These are phyloP conservation scores for Solanum pinnatisectum DNA, from an alignment of 257 asterid species.

Conservation along the genomic window DNA sequence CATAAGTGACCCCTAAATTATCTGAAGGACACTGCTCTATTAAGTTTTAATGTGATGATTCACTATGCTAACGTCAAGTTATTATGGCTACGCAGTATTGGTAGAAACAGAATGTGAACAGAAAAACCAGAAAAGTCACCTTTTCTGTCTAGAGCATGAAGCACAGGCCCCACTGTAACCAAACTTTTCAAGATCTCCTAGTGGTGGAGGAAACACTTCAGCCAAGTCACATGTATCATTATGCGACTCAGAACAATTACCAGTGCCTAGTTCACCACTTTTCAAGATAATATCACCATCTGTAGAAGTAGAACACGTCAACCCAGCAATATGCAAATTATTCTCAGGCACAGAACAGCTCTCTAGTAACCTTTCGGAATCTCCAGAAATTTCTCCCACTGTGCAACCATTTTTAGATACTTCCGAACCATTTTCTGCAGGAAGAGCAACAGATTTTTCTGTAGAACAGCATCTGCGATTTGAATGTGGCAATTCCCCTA, in stretches of 20 bases:
- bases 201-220: constrained; percentile 25
- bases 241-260: constrained; percentile 13
- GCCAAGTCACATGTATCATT: background rate
- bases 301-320: constrained; percentile 14
- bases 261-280: constrained; percentile 7
- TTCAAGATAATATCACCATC: constrained; percentile 11
- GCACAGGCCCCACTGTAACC: constrained; percentile 25
- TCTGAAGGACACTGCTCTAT: background rate
- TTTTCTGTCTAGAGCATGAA: constrained; percentile 43
- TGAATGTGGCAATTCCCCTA: constrained; percentile 2
- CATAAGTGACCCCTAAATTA: background rate
- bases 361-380: background rate
- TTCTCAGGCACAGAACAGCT: constrained; percentile 12
- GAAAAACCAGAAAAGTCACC: constrained; percentile 21
- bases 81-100: background rate
- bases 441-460: constrained; percentile 4
- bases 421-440: constrained; percentile 15
- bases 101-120: background rate
- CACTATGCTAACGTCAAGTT: background rate
- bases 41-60: background rate
- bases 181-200: constrained; percentile 8
- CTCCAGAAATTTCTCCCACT: constrained; percentile 3
- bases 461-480: constrained; percentile 6
- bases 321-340: constrained; percentile 14
- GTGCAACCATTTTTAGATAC: constrained; percentile 5